Evolutionary conservation across 129 eudicot genomes (phyloP), one percentile per base, ranked within the genome.

Genomic region (Escallonia herrerae): DNA sequence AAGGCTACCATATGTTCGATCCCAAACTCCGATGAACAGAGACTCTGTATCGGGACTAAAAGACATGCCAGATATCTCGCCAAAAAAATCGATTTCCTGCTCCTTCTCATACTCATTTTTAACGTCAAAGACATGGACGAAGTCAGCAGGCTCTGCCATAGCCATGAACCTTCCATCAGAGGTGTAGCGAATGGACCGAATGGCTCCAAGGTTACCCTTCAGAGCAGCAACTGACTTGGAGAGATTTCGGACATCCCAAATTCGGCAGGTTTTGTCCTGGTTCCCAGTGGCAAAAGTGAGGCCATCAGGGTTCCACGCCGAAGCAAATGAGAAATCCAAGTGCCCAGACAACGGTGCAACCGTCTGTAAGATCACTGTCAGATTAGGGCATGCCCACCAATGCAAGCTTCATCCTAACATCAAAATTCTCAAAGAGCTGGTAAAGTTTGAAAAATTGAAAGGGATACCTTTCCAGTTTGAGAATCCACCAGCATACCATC

Each of bases 141-240:
- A 90, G 77, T 90, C 97, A n/a, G 97, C 97, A 12, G 97, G 91
- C 65, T 90, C 97, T 3, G 97, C 95, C 89, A 81, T 90, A 2
- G 95, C 90, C 95, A 90, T 79, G 72, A 83, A 83, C 48, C 78
- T 78, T 4, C 97, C 97, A 37, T 90, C 95, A 8, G 97, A 83
- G 13, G 97, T 72, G 76, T 86, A 90, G 49, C 97, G 95, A 58
- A 90, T 86, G 0, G 97, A 90, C 51, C 97, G 79, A 66, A 90
- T 77, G 61, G 95, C 86, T 69, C 97, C 97, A 49, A 90, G 78
- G 53, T 90, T 86, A 5, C 91, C 95, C 75, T 84, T 81, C 43
- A 90, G 10, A 53, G 78, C 78, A 7, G 81, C 60, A 8, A 81
- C 74, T 0, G 97, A 90, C 55, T 74, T 63, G 6, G 97, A 81